A percentile compares a stretch with the other conserved stretches of the same genome.
These are phyloP conservation scores for Mucor sp. DNA, from an alignment of 371 early-diverging fungal species.

Conservation along the genomic window DNA sequence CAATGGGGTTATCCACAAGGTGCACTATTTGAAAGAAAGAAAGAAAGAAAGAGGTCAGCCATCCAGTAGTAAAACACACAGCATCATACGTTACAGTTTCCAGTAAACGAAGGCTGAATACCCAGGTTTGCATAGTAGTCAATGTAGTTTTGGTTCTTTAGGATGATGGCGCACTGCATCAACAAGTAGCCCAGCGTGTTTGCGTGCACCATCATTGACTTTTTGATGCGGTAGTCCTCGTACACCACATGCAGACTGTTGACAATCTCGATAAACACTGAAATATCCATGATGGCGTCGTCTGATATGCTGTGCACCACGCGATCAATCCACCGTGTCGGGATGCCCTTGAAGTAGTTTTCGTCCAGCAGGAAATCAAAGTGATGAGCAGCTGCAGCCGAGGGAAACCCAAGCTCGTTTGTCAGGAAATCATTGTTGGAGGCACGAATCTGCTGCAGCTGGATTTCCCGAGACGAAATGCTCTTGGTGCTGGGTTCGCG, in stretches of 20 bases:
- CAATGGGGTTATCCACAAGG: neutral
- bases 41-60: no score
- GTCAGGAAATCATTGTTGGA: constrained; percentile 5
- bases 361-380: constrained; percentile 14
- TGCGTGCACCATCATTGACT: constrained; percentile 27
- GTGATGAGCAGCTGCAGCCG: neutral
- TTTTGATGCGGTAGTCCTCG: constrained; percentile 63
- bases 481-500: neutral
- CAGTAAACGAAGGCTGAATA: constrained; percentile 7
- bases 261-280: constrained; percentile 25
- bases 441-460: constrained; percentile 7
- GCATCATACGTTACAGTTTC: neutral
- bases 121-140: constrained; percentile 45
- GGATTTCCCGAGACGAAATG: neutral
- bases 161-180: constrained; percentile 40
- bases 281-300: neutral
- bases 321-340: constrained; percentile 20
- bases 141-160: constrained; percentile 48
- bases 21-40: no score
- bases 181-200: constrained; percentile 47
- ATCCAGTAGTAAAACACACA: neutral
- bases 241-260: constrained; percentile 62
- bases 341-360: constrained; percentile 22
- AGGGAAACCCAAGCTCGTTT: neutral
- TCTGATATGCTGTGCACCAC: constrained; percentile 4